Base-by-base conservation (phyloP, 352 stramenopile genomes). In the Phytophthora fragariae region DNA sequence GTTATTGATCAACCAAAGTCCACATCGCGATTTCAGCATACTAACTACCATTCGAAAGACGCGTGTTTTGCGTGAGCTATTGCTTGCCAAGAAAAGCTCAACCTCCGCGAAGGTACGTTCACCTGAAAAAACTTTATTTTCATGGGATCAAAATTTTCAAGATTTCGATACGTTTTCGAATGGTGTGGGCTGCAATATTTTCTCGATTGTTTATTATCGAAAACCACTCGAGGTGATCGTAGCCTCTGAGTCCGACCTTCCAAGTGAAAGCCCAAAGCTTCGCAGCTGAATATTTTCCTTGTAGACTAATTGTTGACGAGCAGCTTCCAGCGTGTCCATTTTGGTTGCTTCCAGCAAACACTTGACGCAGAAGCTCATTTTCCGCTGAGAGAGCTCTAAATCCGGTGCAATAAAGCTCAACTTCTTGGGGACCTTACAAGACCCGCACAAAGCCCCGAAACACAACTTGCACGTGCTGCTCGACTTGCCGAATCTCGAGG, bases 321-420 rank as follows among this genome's bases (percentile, higher is more conserved):
- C 55, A 58, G 64, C 64, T 58, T 70, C 64, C n/a, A 61, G 24
- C n/a, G 66, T 62, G 65, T 68, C 62, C 55, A 75, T 52, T 5
- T 27, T 27, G 17, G 56, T 73, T 15, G 65, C 65, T 29, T 75
- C 46, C 15, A 53, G 60, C 24, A 80, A 59, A 52, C 75, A 82
- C 50, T 46, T 46, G 17, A 57, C 44, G 56, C 75, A 82, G 57
- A 82, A 75, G 27, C 41, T 55, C 24, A 75, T 49, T 50, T 69
- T 75, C 6, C 55, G 46, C 33, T 70, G 15, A 11, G 44, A 50
- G 15, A 50, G 44, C 17, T 50, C 15, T 12, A 50, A 21, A 21
- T 50, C 44, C 44, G 17, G 17, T 15, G 44, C 8, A 50, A 50
- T 50, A 15, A 75, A 75, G 61, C 55, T 74, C 61, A 74, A 19